phyloP scores from a whole-genome alignment of 495 filamentous ascomycete genomes.

The Aspergillus taichungensis region DNA sequence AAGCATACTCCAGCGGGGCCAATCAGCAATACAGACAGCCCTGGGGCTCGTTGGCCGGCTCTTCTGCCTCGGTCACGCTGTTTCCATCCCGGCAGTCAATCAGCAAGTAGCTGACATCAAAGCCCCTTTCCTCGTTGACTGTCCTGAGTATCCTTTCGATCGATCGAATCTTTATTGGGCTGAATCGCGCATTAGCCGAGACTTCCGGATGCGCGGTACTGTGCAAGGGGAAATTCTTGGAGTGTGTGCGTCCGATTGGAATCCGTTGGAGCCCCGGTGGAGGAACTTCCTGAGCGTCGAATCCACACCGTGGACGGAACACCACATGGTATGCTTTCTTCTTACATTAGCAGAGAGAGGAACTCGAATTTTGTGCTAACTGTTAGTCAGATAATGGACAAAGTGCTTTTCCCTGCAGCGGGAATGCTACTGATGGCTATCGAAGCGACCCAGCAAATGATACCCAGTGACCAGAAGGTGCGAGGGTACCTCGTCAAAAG shows the following conservation, averaged over 20 bases:
- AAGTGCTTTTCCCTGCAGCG: conserved; percentile 18
- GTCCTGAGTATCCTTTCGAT: conserved; percentile 36
- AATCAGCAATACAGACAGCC: background rate
- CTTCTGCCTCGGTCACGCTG: conserved; percentile 3
- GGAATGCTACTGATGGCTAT: conserved; percentile 27
- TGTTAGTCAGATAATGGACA: conserved; percentile 6
- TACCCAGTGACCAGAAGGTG: conserved; percentile 7
- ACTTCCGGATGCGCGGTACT: background rate
- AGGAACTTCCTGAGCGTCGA: conserved; percentile 21
- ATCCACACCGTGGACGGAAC: conserved; percentile 31
- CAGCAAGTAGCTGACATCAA: background rate
- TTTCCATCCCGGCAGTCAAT: conserved; percentile 1
- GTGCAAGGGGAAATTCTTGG: conserved; percentile 9
- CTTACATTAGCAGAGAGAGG: no score
- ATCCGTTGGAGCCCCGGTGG: conserved; percentile 23
- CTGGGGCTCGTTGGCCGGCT: background rate
- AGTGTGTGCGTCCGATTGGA: conserved; percentile 7
- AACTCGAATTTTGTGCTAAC: background rate
- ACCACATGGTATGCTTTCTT: conserved; percentile 19
- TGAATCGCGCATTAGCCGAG: conserved; percentile 7
- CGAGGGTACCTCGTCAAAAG: conserved; percentile 23
- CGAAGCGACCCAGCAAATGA: conserved; percentile 20
- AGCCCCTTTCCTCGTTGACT: conserved; percentile 13
- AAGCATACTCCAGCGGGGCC: background rate
- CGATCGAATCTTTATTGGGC: conserved; percentile 17